Evolutionary conservation across 352 stramenopile genomes (phyloP).

Genomic region (Globisporangium barbulae): DNA sequence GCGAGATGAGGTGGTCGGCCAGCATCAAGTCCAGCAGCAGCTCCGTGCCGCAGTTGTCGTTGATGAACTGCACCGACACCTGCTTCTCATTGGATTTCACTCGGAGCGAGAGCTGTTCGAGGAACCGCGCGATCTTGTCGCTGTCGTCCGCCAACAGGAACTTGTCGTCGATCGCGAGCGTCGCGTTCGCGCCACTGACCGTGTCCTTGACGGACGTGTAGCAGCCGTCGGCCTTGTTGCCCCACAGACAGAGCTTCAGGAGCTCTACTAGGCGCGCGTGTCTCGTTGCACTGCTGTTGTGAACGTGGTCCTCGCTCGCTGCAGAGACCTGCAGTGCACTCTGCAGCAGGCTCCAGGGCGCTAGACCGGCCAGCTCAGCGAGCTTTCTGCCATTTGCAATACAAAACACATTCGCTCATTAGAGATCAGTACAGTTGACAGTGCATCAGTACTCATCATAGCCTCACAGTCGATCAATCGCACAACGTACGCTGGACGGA

Average conservation of each 20-base stretch:
- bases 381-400: slow-evolving; percentile 35
- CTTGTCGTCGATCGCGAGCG: slow-evolving; percentile 55
- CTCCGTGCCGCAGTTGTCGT: slow-evolving; percentile 79
- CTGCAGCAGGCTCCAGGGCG: slow-evolving; percentile 58
- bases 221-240: slow-evolving; percentile 74
- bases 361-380: slow-evolving; percentile 42
- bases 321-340: slow-evolving; percentile 37
- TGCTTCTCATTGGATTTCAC: not conserved
- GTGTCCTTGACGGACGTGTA: slow-evolving; percentile 76
- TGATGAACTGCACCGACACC: slow-evolving; percentile 58
- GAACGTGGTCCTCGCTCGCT: slow-evolving; percentile 9
- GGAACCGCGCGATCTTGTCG: slow-evolving; percentile 40
- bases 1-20: slow-evolving; percentile 53
- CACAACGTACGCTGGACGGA: slow-evolving; percentile 40
- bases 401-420: not conserved
- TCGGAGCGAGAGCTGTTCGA: slow-evolving; percentile 21
- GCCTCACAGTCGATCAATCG: not conserved
- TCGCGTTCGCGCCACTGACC: slow-evolving; percentile 47
- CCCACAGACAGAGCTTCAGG: slow-evolving; percentile 74
- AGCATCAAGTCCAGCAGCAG: slow-evolving; percentile 66
- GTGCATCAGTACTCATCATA: not conserved
- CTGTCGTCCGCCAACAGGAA: slow-evolving; percentile 58
- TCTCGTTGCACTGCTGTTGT: slow-evolving; percentile 20
- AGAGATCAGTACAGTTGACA: not conserved
- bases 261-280: slow-evolving; percentile 44